Evolutionary conservation across 805 yeast species (phyloP).

Genomic region (Teunomyces aglyptinius): DNA sequence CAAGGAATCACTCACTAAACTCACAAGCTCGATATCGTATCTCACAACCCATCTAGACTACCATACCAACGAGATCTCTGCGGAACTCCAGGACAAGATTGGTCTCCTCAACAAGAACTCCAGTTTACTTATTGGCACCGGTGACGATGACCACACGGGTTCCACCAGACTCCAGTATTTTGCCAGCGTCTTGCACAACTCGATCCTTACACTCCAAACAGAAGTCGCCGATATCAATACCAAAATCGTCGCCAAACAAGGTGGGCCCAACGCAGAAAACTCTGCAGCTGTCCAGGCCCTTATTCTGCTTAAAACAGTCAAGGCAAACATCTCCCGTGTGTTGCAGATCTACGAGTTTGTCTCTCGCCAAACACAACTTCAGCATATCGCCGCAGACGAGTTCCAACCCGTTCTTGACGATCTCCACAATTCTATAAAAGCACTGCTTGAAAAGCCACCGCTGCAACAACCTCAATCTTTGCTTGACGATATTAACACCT

Average conservation of each 20-base stretch:
- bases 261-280: slow-evolving; percentile 9
- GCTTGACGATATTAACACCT: slow-evolving; percentile 43
- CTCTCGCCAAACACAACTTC: slow-evolving; percentile 1
- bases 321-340: slow-evolving; percentile 46
- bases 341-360: slow-evolving; percentile 40
- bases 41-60: slow-evolving; percentile 60
- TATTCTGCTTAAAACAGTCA: slow-evolving; percentile 43
- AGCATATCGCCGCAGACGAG: slow-evolving; percentile 13
- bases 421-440: slow-evolving; percentile 45
- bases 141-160: slow-evolving; percentile 14
- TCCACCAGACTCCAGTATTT: slow-evolving; percentile 58
- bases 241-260: neutral
- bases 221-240: slow-evolving; percentile 15
- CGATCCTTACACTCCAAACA: slow-evolving; percentile 52
- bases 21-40: slow-evolving; percentile 49
- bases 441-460: slow-evolving; percentile 22
- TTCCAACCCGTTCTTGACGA: slow-evolving; percentile 21
- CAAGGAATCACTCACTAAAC: slow-evolving; percentile 32
- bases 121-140: slow-evolving; percentile 45
- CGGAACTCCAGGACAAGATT: slow-evolving; percentile 51
- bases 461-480: slow-evolving; percentile 36
- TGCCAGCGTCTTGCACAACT: slow-evolving; percentile 55
- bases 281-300: slow-evolving; percentile 33
- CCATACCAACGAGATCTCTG: slow-evolving; percentile 57
- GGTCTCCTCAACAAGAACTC: slow-evolving; percentile 40